phyloP scores from a whole-genome alignment of 768 basidiomycete genomes.

The Pleurotus pulmonarius region DNA sequence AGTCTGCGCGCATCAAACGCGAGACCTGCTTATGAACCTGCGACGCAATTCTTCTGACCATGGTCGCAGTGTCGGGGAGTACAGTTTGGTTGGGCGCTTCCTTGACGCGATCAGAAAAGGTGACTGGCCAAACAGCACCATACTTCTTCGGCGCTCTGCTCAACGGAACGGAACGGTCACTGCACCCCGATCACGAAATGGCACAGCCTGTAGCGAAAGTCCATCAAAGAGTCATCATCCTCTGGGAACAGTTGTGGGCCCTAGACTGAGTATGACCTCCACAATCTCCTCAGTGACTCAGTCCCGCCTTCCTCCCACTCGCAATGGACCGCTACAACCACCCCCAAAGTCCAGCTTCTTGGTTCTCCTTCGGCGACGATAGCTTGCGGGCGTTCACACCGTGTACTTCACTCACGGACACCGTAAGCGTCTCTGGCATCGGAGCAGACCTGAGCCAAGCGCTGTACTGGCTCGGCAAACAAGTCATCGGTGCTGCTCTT shows the following conservation, averaged over 20 bases:
- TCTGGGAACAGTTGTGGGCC: no score
- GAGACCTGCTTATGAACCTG: constrained; percentile 89
- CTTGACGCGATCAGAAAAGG: background rate
- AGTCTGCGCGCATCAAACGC: constrained; percentile 67
- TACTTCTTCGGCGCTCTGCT: background rate
- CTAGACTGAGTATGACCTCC: no score
- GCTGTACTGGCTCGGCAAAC: background rate
- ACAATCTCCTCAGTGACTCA: no score
- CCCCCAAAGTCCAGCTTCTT: background rate
- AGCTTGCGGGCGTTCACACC: background rate
- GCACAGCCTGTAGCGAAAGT: no score
- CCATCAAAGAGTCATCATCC: no score
- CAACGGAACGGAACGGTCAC: no score
- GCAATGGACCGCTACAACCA: no score
- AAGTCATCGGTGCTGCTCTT: background rate
- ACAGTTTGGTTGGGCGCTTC: background rate
- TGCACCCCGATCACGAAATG: no score
- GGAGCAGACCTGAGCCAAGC: background rate
- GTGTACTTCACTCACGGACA: background rate
- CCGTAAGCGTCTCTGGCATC: background rate
- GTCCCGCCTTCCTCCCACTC: no score
- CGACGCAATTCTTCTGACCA: constrained; percentile 79
- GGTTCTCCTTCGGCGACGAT: background rate
- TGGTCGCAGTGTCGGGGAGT: constrained; percentile 18
- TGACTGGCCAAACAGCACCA: background rate